Conservation (phyloP, 2,329 filamentous ascomycete species). For the Fusarium veterinarium region DNA sequence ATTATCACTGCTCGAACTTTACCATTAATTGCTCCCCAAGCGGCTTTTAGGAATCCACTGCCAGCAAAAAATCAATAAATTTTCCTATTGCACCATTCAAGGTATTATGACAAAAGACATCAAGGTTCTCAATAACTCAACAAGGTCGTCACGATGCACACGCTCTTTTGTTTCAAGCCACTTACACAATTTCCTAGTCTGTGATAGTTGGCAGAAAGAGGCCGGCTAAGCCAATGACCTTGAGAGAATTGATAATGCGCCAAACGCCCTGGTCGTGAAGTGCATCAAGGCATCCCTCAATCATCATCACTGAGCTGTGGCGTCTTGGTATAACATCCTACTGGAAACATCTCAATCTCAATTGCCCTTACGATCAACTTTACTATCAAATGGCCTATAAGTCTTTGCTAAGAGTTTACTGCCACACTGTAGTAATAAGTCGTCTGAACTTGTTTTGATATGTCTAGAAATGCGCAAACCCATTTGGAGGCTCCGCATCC, state of each 20-base stretch:
- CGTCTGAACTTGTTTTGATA: too few relatives aligned
- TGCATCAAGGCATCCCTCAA: neutral
- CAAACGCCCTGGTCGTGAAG: neutral
- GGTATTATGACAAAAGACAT: neutral
- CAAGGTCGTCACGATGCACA: neutral
- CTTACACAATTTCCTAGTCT: neutral
- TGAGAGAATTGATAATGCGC: constrained; percentile 3
- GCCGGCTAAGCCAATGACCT: neutral
- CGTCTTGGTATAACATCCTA: too few relatives aligned
- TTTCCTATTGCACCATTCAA: neutral
- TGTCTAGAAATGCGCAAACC: neutral
- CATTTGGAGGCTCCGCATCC: constrained; percentile 21
- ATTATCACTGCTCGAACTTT: neutral
- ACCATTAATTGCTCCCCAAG: rapidly evolving
- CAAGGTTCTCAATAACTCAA: constrained; percentile 20
- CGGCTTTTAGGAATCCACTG: too few relatives aligned
- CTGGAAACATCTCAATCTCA: too few relatives aligned
- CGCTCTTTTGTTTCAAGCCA: too few relatives aligned
- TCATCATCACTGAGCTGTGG: neutral
- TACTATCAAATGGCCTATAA: too few relatives aligned
- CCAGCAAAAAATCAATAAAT: neutral
- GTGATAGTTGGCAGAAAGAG: rapidly evolving
- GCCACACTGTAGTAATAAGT: too few relatives aligned
- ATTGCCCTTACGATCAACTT: too few relatives aligned
- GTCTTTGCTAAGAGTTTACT: too few relatives aligned